phyloP scores from a whole-genome alignment of 2,329 filamentous ascomycete species.

The Onygena corvina region DNA sequence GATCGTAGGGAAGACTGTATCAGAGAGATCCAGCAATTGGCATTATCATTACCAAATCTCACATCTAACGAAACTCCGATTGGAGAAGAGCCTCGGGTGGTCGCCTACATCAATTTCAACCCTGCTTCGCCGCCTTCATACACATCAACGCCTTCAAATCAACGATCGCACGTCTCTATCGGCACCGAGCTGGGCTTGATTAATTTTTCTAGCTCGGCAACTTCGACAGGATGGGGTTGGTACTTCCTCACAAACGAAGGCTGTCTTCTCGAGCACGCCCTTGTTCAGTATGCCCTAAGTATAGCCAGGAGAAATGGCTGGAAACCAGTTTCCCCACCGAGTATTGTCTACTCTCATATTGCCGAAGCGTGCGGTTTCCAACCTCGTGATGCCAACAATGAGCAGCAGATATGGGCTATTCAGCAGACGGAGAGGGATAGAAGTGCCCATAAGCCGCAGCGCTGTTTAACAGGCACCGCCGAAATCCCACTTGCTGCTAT shows the following conservation, averaged over 20 bases:
- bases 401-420: slow-evolving; percentile 82
- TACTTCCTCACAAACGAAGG: slow-evolving; percentile 91
- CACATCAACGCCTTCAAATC: slow-evolving; percentile 19
- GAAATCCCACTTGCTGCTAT: slow-evolving; percentile 92
- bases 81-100: slow-evolving; percentile 50
- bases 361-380: slow-evolving; percentile 87
- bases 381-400: slow-evolving; percentile 76
- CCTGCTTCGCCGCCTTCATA: slow-evolving; percentile 34
- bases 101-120: slow-evolving; percentile 69
- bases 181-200: slow-evolving; percentile 77
- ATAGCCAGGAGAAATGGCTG: slow-evolving; percentile 64
- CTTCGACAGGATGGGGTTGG: slow-evolving; percentile 91
- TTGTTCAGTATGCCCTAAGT: slow-evolving; percentile 72
- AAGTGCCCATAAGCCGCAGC: slow-evolving; percentile 51
- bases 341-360: slow-evolving; percentile 83
- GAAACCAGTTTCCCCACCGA: slow-evolving; percentile 71
- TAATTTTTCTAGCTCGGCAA: slow-evolving; percentile 71
- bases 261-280: slow-evolving; percentile 84
- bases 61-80: slow-evolving; percentile 65
- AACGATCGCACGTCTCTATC: slow-evolving; percentile 72
- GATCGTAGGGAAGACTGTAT: slow-evolving; percentile 26
- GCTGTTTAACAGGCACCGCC: slow-evolving; percentile 74
- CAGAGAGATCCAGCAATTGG: slow-evolving; percentile 59
- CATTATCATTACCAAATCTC: slow-evolving; percentile 72
- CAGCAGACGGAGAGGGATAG: slow-evolving; percentile 54